Evolutionary conservation across 805 yeast species (phyloP).

Genomic region (Priceomyces fermenticarens): DNA sequence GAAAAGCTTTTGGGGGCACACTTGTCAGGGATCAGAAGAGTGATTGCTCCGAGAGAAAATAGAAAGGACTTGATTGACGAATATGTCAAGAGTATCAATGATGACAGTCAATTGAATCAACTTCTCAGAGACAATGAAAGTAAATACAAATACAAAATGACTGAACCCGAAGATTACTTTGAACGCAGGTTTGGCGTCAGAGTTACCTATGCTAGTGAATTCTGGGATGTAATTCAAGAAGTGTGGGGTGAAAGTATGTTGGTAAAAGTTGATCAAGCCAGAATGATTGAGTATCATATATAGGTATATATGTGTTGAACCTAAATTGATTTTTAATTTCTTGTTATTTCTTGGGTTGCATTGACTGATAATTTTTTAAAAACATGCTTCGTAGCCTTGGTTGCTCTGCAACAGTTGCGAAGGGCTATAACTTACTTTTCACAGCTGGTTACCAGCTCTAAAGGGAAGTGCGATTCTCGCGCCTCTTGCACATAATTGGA

Average conservation of each 20-base stretch:
- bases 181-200: conserved; percentile 54
- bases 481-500: too few species aligned
- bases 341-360: too few species aligned
- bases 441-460: too few species aligned
- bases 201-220: conserved; percentile 66
- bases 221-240: conserved; percentile 68
- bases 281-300: conserved; percentile 30
- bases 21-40: conserved; percentile 51
- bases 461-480: too few species aligned
- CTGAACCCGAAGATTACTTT: conserved; percentile 51
- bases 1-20: conserved; percentile 81
- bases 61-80: conserved; percentile 66
- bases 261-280: conserved; percentile 20
- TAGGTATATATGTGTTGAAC: too few species aligned
- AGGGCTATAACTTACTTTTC: too few species aligned
- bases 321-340: too few species aligned
- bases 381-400: too few species aligned
- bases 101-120: conserved; percentile 26
- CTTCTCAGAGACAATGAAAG: conserved; percentile 35
- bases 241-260: conserved; percentile 62
- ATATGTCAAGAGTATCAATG: conserved; percentile 36
- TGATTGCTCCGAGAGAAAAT: conserved; percentile 70
- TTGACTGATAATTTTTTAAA: too few species aligned
- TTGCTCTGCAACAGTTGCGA: too few species aligned
- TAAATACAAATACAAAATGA: conserved; percentile 24